Evolutionary conservation across 495 filamentous ascomycete genomes (phyloP), one percentile per base, ranked within the genome.

Genomic region (Neurospora terricola): DNA sequence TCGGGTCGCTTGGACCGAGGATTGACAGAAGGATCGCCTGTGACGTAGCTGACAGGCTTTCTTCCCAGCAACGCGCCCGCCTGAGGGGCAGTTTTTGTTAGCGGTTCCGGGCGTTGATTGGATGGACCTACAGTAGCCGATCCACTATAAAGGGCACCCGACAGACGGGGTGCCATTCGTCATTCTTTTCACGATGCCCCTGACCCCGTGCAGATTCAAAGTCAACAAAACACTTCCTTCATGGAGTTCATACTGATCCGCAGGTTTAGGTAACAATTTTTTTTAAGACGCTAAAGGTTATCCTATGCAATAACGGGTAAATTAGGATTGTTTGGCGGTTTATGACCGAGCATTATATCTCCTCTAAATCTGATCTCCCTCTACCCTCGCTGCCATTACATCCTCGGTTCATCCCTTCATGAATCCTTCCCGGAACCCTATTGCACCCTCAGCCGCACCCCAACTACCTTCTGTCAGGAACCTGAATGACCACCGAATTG

Each of bases 401-500:
- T 34, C 9, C 14, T 14, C 6, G 54, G 54, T 62, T 62, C 54
- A 62, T 34, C 54, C 2, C 54, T 34, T 62, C 27, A 62, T 62
- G 54, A 62, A 62, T 27, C 23, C 11, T 18, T 27, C 23, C 7
- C 45, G 1, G n/a, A n/a, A n/a, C n/a, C n/a, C n/a, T n/a, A 4
- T 14, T 62, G 6, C 23, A 27, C 2, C 23, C 23, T 30, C 48
- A 62, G 23, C 30, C 11, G 2, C 6, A 6, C 23, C 48, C 12
- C 54, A 4, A 62, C 34, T 18, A 34, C 54, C 12, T 34, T 14
- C 23, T 34, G 0, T 5, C 8, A 76, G 72, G 81, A 30, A 83
- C 73, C 39, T 81, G 78, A 69, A 85, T 81, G 2, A 80, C 76
- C 27, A 83, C 82, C 10, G 81, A 62, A 68, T 85, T 85, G 73